phyloP scores from a whole-genome alignment of 2,329 filamentous ascomycete species.

The Penicillium sp. region DNA sequence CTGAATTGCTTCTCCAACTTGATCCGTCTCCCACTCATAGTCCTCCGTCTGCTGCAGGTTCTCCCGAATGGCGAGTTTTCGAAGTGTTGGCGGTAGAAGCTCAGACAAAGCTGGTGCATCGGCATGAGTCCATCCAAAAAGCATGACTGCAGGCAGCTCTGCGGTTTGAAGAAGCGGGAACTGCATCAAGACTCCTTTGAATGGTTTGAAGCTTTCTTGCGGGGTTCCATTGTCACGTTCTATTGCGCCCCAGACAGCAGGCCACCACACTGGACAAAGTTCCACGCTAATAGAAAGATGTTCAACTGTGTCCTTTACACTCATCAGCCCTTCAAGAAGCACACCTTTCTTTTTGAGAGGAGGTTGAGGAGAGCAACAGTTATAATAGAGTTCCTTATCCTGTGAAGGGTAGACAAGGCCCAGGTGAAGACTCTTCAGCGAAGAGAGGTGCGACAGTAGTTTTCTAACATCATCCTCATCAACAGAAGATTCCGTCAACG shows the following conservation, averaged over 20 bases:
- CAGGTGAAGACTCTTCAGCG: neutral
- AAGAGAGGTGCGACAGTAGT: neutral
- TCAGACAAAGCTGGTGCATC: neutral
- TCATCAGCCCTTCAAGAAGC: neutral
- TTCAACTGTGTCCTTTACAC: neutral
- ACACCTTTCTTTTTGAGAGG: neutral
- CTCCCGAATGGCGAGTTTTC: neutral
- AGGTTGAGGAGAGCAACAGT: neutral
- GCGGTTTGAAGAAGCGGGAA: neutral
- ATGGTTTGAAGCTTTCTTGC: neutral
- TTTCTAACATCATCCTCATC: neutral
- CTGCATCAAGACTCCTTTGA: neutral
- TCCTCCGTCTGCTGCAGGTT: neutral
- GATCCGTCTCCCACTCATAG: neutral
- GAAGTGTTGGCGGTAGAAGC: neutral
- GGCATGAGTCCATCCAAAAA: neutral
- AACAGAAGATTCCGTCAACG: neutral
- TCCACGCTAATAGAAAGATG: neutral
- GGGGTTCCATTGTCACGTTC: neutral
- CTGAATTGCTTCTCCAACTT: neutral
- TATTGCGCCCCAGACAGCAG: neutral
- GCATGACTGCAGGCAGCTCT: neutral
- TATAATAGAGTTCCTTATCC: neutral
- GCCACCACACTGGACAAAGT: neutral
- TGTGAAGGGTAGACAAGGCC: neutral